These are phyloP conservation scores for Tubosaeta sp. DNA, from an alignment of 768 basidiomycete genomes.

Conservation along the genomic window DNA sequence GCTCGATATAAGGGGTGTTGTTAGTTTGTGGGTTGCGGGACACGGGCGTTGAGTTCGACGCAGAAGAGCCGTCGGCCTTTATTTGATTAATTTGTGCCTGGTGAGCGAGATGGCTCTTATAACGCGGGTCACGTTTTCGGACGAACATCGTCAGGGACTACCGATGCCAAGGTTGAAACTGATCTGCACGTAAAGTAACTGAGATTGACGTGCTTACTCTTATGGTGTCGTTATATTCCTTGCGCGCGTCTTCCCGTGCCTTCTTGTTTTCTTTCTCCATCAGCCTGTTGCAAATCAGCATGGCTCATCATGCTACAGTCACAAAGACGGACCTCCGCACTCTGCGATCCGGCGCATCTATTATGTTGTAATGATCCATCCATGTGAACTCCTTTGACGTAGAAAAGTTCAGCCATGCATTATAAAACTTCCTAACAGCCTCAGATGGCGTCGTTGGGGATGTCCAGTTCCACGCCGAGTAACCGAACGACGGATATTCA, in stretches of 20 bases:
- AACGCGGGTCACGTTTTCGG: constrained; percentile 86
- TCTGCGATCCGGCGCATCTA: constrained; percentile 83
- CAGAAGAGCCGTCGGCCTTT: constrained; percentile 28
- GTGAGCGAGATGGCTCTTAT: constrained; percentile 56
- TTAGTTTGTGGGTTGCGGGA: constrained; percentile 23
- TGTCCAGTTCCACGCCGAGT: constrained; percentile 70
- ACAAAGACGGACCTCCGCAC: constrained; percentile 58
- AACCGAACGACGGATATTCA: constrained; percentile 81
- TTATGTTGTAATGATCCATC: constrained; percentile 78
- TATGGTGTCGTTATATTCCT: constrained; percentile 91
- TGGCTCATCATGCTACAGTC: background rate
- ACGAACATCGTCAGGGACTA: constrained; percentile 74
- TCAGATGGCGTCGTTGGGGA: constrained; percentile 41
- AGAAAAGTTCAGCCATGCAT: constrained; percentile 79
- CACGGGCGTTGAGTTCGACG: constrained; percentile 22
- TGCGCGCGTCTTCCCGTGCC: constrained; percentile 77
- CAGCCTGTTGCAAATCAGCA: constrained; percentile 41
- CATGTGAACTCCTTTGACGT: constrained; percentile 88
- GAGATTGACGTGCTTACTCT: constrained; percentile 49
- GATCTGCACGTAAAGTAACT: background rate
- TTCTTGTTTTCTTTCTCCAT: constrained; percentile 99
- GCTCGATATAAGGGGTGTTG: constrained; percentile 62
- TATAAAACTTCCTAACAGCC: constrained; percentile 75
- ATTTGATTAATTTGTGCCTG: constrained; percentile 40
- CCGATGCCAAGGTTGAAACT: background rate